Evolutionary conservation across 2,329 filamentous ascomycete genomes (phyloP).

Genomic region (Verticillium nonalfalfae): DNA sequence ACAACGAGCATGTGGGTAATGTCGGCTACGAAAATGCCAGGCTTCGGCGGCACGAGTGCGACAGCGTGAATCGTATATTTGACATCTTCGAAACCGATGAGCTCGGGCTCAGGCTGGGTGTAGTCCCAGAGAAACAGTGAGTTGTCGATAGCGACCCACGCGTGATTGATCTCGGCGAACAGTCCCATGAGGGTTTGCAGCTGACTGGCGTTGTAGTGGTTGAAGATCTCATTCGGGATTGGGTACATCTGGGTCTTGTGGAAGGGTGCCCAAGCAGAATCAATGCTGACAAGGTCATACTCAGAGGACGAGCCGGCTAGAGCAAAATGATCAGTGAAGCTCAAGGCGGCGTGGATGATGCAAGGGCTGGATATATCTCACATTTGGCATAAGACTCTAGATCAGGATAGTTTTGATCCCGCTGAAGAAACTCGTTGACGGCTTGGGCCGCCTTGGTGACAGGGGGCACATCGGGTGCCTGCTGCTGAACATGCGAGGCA

Average conservation of each 20-base stretch:
- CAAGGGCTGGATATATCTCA: constrained; percentile 40
- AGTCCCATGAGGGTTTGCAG: constrained; percentile 91
- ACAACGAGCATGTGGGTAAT: constrained; percentile 88
- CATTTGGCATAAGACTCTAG: constrained; percentile 84
- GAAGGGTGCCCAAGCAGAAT: constrained; percentile 78
- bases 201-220: constrained; percentile 83
- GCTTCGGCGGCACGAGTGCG: constrained; percentile 75
- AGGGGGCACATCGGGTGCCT: constrained; percentile 49
- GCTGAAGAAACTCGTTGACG: constrained; percentile 71
- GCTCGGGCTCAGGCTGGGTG: constrained; percentile 81
- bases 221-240: constrained; percentile 86
- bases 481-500: constrained; percentile 33
- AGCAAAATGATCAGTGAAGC: constrained; percentile 16
- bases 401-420: constrained; percentile 78
- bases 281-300: constrained; percentile 69
- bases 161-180: constrained; percentile 90
- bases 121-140: constrained; percentile 98
- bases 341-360: neutral
- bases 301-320: constrained; percentile 85
- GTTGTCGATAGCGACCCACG: constrained; percentile 94
- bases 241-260: constrained; percentile 80
- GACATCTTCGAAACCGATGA: constrained; percentile 89
- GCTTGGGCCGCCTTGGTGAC: constrained; percentile 76
- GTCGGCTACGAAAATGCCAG: constrained; percentile 77
- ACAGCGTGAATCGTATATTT: constrained; percentile 85